A percentile compares a stretch with the other conserved stretches of the same genome.
phyloP scores from a whole-genome alignment of 495 filamentous ascomycete species.

The Sordaria brevicollis region DNA sequence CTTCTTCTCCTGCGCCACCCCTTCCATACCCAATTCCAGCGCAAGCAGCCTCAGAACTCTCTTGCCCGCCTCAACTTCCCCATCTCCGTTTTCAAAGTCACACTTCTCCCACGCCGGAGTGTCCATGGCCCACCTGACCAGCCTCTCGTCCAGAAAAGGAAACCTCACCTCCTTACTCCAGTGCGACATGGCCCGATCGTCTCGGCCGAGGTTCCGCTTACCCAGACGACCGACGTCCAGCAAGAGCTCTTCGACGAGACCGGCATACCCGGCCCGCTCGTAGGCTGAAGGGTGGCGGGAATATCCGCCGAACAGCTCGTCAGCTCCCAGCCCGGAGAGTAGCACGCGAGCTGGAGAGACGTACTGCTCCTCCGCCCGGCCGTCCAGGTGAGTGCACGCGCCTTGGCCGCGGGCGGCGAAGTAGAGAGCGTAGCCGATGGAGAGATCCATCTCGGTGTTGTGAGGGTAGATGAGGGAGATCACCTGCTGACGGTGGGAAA shows the following conservation, averaged over 20 bases:
- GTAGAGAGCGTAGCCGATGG: slow-evolving; percentile 87
- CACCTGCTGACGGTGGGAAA: slow-evolving; percentile 56
- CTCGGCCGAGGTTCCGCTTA: slow-evolving; percentile 85
- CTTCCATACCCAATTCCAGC: slow-evolving; percentile 55
- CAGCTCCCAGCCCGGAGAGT: slow-evolving; percentile 86
- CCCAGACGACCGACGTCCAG: slow-evolving; percentile 81
- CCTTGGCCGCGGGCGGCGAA: slow-evolving; percentile 82
- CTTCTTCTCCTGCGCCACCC: slow-evolving; percentile 77
- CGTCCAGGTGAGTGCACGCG: slow-evolving; percentile 15
- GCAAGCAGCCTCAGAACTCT: slow-evolving; percentile 71
- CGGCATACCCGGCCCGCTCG: slow-evolving; percentile 50
- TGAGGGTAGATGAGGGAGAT: slow-evolving; percentile 78
- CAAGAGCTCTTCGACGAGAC: slow-evolving; percentile 72
- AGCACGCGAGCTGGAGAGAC: slow-evolving; percentile 69
- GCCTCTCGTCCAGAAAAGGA: slow-evolving; percentile 79
- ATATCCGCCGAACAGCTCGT: slow-evolving; percentile 95
- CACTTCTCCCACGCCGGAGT: slow-evolving; percentile 76
- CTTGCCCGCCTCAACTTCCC: slow-evolving; percentile 67
- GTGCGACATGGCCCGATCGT: slow-evolving; percentile 81
- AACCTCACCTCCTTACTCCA: slow-evolving; percentile 90
- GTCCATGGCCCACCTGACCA: slow-evolving; percentile 70
- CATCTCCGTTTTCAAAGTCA: slow-evolving; percentile 47
- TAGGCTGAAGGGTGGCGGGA: slow-evolving; percentile 74
- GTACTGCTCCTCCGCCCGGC: slow-evolving; percentile 29
- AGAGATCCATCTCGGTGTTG: slow-evolving; percentile 97